phyloP scores from a whole-genome alignment of 345 rosid genomes.

The Eucalyptus globulus region DNA sequence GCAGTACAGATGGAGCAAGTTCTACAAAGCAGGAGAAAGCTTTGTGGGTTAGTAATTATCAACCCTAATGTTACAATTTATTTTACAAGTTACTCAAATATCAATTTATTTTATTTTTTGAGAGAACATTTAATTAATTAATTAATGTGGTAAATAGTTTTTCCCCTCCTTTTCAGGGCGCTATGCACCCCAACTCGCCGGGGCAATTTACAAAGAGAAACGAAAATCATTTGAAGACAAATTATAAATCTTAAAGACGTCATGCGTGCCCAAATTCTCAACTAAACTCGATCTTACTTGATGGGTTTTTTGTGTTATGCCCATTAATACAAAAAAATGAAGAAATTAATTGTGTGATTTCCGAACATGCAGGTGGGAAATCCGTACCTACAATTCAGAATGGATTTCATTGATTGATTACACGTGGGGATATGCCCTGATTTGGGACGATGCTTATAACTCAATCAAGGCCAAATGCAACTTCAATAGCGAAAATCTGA shows the following conservation, averaged over 20 bases:
- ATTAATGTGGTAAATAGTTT: neutral
- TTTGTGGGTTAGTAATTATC: conserved; percentile 2
- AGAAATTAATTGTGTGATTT: neutral
- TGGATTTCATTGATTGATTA: neutral
- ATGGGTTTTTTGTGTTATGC: too few relatives aligned
- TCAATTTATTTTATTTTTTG: neutral
- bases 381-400: neutral
- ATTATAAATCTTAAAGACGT: conserved; percentile 7
- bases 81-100: neutral
- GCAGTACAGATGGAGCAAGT: conserved; percentile 4
- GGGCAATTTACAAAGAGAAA: conserved; percentile 3
- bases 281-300: neutral
- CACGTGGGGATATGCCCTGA: neutral
- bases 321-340: neutral
- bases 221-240: neutral
- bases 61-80: neutral
- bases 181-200: conserved; percentile 19
- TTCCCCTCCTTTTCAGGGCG: neutral
- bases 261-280: neutral
- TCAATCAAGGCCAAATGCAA: neutral
- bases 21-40: conserved; percentile 15
- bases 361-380: neutral
- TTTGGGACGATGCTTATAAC: neutral
- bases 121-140: neutral
- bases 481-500: neutral